Base-by-base conservation (phyloP, 75 land plant genomes). In the Pinus taeda region DNA sequence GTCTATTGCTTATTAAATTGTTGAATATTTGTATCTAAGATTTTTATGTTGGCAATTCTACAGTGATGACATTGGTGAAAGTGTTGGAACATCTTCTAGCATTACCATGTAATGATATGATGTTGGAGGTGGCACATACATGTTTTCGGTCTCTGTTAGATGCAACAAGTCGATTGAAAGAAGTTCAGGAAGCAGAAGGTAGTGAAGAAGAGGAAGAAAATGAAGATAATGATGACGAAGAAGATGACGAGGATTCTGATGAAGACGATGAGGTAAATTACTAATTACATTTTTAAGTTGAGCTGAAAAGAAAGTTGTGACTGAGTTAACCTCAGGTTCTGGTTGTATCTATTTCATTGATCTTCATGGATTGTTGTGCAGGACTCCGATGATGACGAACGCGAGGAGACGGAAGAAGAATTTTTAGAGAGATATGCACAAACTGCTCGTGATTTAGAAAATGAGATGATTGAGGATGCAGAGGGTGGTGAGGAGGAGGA, bases 341-440 rank as follows among this genome's bases (percentile, higher is more conserved):
- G 49, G 53, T 20, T 21, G 15, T 69, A 3, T 7, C 69, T 14
- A 42, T 6, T 9, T 69, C 42, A 69, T 21, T 12, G 11, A 69
- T 39, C 7, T 37, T n/a, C n/a, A 18, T 69, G 33, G 17, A 30
- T 69, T 24, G 33, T 33, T 73, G 59, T 63, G n/a, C 62, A 92
- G 95, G 95, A 90, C 76, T 90, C 90, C 13, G 90, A 90, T 53
- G 83, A 84, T 79, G 90, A 90, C 59, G 93, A 83, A 45, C 88
- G 57, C 63, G 95, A 94, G 78, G 93, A 94, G 83, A 94, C 92
- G 12, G 91, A 94, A 77, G 91, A 94, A 53, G 91, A 94, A 57
- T 94, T 94, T 78, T 71, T 92, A 74, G 88, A 90, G 65, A 86
- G 95, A 74, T 90, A 88, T 74, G 95, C 95, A n/a, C 49, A 86